Evolutionary conservation across 139 green algal genomes (phyloP).

Genomic region (Chlorella sp.): DNA sequence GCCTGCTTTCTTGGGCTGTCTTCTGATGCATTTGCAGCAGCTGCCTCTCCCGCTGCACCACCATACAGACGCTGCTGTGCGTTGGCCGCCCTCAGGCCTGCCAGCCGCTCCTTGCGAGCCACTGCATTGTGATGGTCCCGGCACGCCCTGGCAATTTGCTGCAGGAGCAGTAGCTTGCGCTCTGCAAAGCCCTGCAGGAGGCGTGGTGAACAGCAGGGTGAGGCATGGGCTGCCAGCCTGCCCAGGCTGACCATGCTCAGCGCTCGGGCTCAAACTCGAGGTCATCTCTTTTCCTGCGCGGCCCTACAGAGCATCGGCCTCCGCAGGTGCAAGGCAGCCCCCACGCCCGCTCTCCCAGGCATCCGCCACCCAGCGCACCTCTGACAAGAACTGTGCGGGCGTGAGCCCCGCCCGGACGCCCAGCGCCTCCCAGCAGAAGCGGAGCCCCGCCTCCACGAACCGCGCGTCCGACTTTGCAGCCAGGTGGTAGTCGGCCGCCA

Average conservation of each 20-base stretch:
- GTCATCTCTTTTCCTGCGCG: too few relatives aligned
- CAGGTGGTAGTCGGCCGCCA: conserved; percentile 51
- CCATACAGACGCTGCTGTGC: conserved; percentile 18
- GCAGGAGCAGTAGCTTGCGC: conserved; percentile 73
- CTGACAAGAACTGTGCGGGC: conserved; percentile 70
- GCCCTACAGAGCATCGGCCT: too few relatives aligned
- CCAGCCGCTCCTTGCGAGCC: conserved; percentile 53
- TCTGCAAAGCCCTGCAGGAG: conserved; percentile 74
- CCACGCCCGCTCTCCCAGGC: too few relatives aligned
- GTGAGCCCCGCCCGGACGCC: conserved; percentile 61
- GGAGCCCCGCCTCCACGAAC: conserved; percentile 70
- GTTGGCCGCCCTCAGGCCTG: conserved; percentile 23
- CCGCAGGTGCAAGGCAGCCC: too few relatives aligned
- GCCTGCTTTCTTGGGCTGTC: background rate
- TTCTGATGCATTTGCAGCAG: background rate
- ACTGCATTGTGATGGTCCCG: conserved; percentile 63
- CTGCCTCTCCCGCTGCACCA: background rate
- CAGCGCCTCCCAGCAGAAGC: conserved; percentile 62
- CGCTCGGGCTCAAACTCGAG: too few relatives aligned
- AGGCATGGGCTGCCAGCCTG: background rate
- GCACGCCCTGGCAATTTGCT: conserved; percentile 53
- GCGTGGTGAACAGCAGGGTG: background rate
- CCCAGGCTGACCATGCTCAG: too few relatives aligned
- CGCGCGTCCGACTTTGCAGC: conserved; percentile 73
- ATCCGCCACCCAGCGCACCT: too few relatives aligned